A percentile compares a stretch with the other conserved stretches of the same genome.
Evolutionary conservation across 2,329 filamentous ascomycete species (phyloP).

Genomic region (Ophiostoma montium): DNA sequence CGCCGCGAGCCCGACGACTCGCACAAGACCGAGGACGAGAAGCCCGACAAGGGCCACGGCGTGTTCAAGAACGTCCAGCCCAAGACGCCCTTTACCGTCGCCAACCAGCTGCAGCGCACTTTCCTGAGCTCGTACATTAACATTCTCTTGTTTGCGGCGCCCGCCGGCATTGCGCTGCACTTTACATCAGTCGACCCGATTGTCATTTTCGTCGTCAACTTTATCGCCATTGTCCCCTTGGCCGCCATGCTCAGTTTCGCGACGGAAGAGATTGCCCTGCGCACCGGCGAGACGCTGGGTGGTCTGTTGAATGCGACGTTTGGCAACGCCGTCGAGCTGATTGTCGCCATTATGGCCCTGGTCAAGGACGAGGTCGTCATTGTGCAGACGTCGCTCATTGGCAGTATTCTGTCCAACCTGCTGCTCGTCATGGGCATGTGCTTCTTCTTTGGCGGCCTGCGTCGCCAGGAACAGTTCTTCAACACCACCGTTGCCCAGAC

Average conservation of each 20-base stretch:
- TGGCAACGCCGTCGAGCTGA: conserved; percentile 79
- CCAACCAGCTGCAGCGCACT: conserved; percentile 58
- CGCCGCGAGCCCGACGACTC: conserved; percentile 10
- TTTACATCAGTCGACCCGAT: conserved; percentile 42
- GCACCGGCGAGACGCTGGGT: conserved; percentile 72
- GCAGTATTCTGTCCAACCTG: conserved; percentile 82
- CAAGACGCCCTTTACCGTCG: conserved; percentile 41
- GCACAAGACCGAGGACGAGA: conserved; percentile 23
- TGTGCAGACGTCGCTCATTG: conserved; percentile 84
- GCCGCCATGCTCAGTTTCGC: conserved; percentile 71
- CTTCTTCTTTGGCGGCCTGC: conserved; percentile 76
- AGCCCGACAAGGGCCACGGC: conserved; percentile 21
- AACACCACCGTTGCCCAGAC: conserved; percentile 88
- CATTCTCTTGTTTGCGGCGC: conserved; percentile 61
- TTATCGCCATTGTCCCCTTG: conserved; percentile 79
- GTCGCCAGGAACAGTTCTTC: conserved; percentile 72
- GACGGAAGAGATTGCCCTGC: conserved; percentile 76
- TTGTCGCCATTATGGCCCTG: conserved; percentile 76
- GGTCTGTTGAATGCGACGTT: conserved; percentile 85
- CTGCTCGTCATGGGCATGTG: conserved; percentile 82
- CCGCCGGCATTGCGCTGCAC: conserved; percentile 59
- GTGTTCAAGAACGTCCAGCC: conserved; percentile 34
- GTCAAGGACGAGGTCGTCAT: conserved; percentile 62
- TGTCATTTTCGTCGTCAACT: conserved; percentile 75
- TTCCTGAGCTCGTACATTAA: conserved; percentile 81